A percentile compares a stretch with the other conserved stretches of the same genome.
Evolutionary conservation across 2,329 filamentous ascomycete species (phyloP).

Genomic region (Amphichorda felina): DNA sequence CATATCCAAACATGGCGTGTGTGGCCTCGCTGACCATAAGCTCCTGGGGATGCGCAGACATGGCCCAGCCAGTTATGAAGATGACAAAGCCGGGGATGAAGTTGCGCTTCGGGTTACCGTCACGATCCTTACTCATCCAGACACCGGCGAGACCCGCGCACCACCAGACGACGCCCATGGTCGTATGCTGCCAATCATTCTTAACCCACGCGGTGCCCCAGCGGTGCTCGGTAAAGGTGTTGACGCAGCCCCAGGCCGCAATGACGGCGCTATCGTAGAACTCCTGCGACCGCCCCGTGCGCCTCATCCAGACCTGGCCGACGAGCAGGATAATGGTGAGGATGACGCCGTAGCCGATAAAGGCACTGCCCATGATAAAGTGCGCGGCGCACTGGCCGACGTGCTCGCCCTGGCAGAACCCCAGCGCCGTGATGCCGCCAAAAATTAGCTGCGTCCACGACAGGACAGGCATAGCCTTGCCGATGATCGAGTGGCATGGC

Average conservation of each 20-base stretch:
- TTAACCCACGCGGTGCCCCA: constrained; percentile 84
- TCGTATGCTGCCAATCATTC: constrained; percentile 95
- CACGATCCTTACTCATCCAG: constrained; percentile 77
- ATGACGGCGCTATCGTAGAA: constrained; percentile 93
- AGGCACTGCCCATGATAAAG: constrained; percentile 97
- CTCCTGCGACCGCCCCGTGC: constrained; percentile 80
- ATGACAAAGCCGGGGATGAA: constrained; percentile 88
- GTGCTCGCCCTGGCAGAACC: constrained; percentile 89
- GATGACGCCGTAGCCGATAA: constrained; percentile 85
- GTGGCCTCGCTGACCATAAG: constrained; percentile 77
- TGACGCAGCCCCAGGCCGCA: constrained; percentile 90
- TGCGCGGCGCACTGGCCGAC: constrained; percentile 87
- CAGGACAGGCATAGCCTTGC: constrained; percentile 76
- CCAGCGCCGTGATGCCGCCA: constrained; percentile 81
- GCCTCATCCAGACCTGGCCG: constrained; percentile 76
- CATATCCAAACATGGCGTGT: constrained; percentile 86
- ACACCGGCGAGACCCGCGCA: constrained; percentile 81
- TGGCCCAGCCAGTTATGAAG: constrained; percentile 85
- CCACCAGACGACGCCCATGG: constrained; percentile 99
- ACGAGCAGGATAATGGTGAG: constrained; percentile 79
- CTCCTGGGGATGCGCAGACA: constrained; percentile 83
- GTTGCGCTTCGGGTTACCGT: constrained; percentile 82
- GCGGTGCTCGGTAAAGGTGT: constrained; percentile 94
- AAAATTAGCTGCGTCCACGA: constrained; percentile 94
- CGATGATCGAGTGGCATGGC: constrained; percentile 64